These are phyloP conservation scores for Candida arabinofermentans DNA, from an alignment of 805 yeast species.

Conservation along the genomic window DNA sequence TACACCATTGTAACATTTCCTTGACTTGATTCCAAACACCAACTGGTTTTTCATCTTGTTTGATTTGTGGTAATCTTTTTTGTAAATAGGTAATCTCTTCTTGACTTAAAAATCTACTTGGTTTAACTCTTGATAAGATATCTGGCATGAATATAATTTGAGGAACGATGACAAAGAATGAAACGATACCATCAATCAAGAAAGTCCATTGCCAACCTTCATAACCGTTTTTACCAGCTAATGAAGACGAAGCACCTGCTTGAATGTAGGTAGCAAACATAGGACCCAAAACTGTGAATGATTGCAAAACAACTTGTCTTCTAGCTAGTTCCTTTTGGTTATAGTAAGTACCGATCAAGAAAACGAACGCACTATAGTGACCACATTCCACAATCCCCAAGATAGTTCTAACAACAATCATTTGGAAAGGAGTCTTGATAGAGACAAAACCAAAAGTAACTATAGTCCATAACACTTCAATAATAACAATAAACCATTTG, in stretches of 20 bases:
- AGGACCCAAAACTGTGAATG: conserved; percentile 57
- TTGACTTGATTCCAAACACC: conserved; percentile 9
- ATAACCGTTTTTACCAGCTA: conserved; percentile 15
- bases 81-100: conserved; percentile 12
- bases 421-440: conserved; percentile 44
- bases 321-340: conserved; percentile 51
- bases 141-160: conserved; percentile 24
- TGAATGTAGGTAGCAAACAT: conserved; percentile 55
- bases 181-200: conserved; percentile 40
- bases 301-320: conserved; percentile 55
- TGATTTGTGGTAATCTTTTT: conserved; percentile 9
- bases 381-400: conserved; percentile 67
- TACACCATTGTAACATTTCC: conserved; percentile 10
- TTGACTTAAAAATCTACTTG: conserved; percentile 23
- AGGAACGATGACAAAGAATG: conserved; percentile 15
- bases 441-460: conserved; percentile 53
- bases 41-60: conserved; percentile 6
- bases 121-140: conserved; percentile 26
- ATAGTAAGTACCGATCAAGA: conserved; percentile 54
- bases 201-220: conserved; percentile 53
- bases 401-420: conserved; percentile 58
- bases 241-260: conserved; percentile 30
- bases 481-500: conserved; percentile 45
- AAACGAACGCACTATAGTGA: conserved; percentile 57
- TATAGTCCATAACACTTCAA: conserved; percentile 64